Evolutionary conservation across 495 filamentous ascomycete species (phyloP), one percentile per base, ranked within the genome.

Genomic region (Aspergillus asperescens): DNA sequence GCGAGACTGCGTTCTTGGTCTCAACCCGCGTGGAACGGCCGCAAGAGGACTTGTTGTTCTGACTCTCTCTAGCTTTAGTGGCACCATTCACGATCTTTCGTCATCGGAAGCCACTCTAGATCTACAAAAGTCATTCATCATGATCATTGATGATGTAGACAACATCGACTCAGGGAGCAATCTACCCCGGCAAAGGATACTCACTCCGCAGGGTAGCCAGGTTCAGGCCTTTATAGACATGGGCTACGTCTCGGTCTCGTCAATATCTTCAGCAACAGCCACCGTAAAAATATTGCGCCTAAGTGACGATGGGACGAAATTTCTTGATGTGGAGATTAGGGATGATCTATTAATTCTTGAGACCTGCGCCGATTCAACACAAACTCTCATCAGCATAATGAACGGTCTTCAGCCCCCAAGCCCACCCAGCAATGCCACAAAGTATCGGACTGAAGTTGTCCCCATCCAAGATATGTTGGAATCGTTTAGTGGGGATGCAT

Each of bases 351-450:
- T 97, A 23, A 83, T 99, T 19, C 74, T 99, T 13, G 94, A 99
- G 64, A 88, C 90, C 4, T 97, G 94, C 62, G 93, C 94, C 13
- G 94, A 99, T 67, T 97, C 94, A 8, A 97, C 93, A 0, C 90
- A 95, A 60, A 97, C 94, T 0, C 78, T 99, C 3, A 83, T 94
- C 44, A 81, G 77, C 13, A 80, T 93, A 51, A 64, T 93, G 34
- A 89, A 88, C 61, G 90, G 85, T 0, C 77, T 99, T 4, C 82
- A 81, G 9, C 93, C 91, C 19, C 93, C 94, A 3, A 80, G 80
- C 6, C 84, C 89, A 1, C 90, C 90, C 7, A 88, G 80, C 58
- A 85, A 85, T 40, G 83, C 85, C 48, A 77, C 81, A 50, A 92
- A 92, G 62, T 99, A 96, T 64, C 81, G 85, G 34, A 97, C 92